These are phyloP conservation scores for Thielaviopsis euricoi DNA, from an alignment of 2,329 filamentous ascomycete species.

Conservation along the genomic window DNA sequence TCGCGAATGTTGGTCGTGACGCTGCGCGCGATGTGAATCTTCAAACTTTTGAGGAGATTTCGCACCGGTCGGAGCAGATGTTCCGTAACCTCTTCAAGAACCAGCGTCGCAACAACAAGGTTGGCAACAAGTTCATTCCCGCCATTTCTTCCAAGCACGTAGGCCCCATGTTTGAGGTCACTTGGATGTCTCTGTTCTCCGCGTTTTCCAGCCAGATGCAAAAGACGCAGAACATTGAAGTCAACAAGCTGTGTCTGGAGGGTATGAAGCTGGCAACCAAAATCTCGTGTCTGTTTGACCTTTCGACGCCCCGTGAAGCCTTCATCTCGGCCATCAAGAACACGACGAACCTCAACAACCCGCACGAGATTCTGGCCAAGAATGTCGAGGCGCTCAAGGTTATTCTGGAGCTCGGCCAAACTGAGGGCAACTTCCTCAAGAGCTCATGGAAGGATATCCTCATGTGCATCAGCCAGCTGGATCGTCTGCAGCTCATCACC, in stretches of 20 bases:
- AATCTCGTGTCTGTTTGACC: slow-evolving; percentile 82
- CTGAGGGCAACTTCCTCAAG: slow-evolving; percentile 76
- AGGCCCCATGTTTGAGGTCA: slow-evolving; percentile 95
- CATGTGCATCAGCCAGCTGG: slow-evolving; percentile 88
- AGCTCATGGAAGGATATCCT: slow-evolving; percentile 92
- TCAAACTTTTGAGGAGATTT: slow-evolving; percentile 89
- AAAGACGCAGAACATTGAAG: slow-evolving; percentile 80
- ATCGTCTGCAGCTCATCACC: slow-evolving; percentile 85
- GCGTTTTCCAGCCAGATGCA: slow-evolving; percentile 87
- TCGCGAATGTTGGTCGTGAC: slow-evolving; percentile 84
- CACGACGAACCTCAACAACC: slow-evolving; percentile 88
- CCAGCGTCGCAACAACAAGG: slow-evolving; percentile 64
- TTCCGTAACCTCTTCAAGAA: slow-evolving; percentile 88
- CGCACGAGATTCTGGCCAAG: slow-evolving; percentile 88
- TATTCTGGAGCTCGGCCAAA: slow-evolving; percentile 78
- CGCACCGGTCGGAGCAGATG: slow-evolving; percentile 55
- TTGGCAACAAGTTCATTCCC: slow-evolving; percentile 64
- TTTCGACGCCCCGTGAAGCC: slow-evolving; percentile 83
- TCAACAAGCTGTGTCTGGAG: slow-evolving; percentile 83
- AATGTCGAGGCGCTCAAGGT: slow-evolving; percentile 90
- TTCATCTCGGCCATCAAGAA: slow-evolving; percentile 88
- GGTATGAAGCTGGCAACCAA: slow-evolving; percentile 88
- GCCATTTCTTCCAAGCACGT: slow-evolving; percentile 90
- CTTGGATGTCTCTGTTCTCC: slow-evolving; percentile 98
- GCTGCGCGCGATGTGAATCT: slow-evolving; percentile 83